phyloP scores from a whole-genome alignment of 768 basidiomycete genomes.

The Trametes meyenii region DNA sequence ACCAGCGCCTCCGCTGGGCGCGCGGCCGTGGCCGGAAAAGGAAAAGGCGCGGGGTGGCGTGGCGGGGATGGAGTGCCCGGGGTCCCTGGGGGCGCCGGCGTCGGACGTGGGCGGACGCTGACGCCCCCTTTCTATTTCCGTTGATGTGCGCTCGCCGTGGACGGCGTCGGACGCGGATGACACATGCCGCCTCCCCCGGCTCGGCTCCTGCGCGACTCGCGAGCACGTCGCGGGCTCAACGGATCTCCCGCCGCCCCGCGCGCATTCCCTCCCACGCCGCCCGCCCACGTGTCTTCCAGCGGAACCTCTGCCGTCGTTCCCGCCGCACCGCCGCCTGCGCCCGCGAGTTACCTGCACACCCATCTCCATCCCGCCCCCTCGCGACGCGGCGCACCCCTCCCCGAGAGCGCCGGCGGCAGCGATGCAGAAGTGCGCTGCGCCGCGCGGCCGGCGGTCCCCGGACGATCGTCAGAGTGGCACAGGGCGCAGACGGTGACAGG shows the following conservation, averaged over 20 bases:
- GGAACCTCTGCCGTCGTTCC: constrained; percentile 13
- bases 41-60: constrained; percentile 1
- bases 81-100: background rate
- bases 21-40: background rate
- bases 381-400: background rate
- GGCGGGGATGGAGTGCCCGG: background rate
- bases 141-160: constrained; percentile 25
- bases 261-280: constrained; percentile 19
- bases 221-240: constrained; percentile 14
- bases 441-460: no score
- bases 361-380: background rate
- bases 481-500: no score
- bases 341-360: background rate
- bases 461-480: no score
- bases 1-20: background rate
- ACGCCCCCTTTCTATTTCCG: constrained; percentile 13
- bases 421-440: no score
- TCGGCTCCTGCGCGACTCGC: background rate
- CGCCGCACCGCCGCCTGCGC: background rate
- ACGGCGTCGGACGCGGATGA: constrained; percentile 5
- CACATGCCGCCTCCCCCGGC: constrained; percentile 12
- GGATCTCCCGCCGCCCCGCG: constrained; percentile 15
- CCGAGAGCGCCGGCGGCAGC: background rate
- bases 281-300: constrained; percentile 31
- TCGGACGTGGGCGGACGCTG: background rate